These are phyloP conservation scores for Grosmannia serpens DNA, from an alignment of 2,329 filamentous ascomycete species.

Conservation along the genomic window DNA sequence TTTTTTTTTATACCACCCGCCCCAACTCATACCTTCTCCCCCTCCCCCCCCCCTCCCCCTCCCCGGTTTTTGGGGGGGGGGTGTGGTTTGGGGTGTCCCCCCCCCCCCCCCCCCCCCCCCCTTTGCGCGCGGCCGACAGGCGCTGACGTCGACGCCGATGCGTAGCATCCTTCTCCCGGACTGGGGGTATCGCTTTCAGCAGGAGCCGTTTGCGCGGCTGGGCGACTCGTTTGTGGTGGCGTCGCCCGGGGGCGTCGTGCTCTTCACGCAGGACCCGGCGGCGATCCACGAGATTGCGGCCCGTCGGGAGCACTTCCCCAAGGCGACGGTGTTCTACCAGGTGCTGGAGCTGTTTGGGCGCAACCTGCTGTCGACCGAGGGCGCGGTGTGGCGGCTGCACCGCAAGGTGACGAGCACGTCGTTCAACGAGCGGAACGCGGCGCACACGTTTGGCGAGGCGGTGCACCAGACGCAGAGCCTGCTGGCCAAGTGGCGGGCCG, in stretches of 20 bases:
- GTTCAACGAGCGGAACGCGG: constrained; percentile 68
- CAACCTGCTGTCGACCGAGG: constrained; percentile 62
- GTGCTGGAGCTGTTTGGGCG: constrained; percentile 55
- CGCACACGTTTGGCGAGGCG: constrained; percentile 49
- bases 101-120: no score
- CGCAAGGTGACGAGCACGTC: constrained; percentile 59
- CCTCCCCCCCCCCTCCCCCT: no score
- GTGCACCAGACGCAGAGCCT: constrained; percentile 52
- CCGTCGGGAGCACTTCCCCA: constrained; percentile 60
- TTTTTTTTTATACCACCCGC: neutral
- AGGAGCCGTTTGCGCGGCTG: constrained; percentile 44
- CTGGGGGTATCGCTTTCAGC: constrained; percentile 45
- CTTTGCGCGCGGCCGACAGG: no score
- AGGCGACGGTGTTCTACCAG: constrained; percentile 48
- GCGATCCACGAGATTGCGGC: constrained; percentile 54
- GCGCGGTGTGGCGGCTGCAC: constrained; percentile 58
- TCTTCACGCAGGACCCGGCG: constrained; percentile 53
- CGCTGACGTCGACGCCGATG: no score
- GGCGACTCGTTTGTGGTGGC: constrained; percentile 57
- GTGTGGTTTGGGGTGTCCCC: no score
- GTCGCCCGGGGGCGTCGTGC: constrained; percentile 37
- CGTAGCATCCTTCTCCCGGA: constrained; percentile 44
- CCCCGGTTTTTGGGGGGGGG: neutral
- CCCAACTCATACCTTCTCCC: no score
- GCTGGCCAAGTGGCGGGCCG: constrained; percentile 44